Percentiles rank a stretch among this genome's conserved stretches.
Evolutionary conservation across 192 early-diverging fungal species (phyloP).

Genomic region (Backusella mclennaniae): DNA sequence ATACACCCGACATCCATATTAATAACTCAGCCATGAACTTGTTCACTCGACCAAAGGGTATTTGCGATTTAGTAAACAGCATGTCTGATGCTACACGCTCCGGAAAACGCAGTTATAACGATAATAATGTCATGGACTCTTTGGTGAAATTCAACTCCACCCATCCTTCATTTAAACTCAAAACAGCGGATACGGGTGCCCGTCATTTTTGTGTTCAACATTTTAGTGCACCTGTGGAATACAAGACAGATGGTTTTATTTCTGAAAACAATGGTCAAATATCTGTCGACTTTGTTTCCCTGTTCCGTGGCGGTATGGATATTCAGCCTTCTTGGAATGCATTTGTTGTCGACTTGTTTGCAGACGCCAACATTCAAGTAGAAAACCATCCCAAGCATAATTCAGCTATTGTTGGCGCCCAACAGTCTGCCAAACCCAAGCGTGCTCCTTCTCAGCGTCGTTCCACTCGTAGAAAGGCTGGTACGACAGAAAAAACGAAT

Average conservation of each 20-base stretch:
- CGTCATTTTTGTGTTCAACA: constrained; percentile 70
- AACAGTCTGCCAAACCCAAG: constrained; percentile 69
- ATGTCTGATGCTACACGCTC: constrained; percentile 32
- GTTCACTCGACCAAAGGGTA: constrained; percentile 50
- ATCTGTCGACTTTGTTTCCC: constrained; percentile 79
- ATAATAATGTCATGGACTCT: constrained; percentile 36
- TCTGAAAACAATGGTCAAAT: constrained; percentile 69
- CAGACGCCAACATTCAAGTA: constrained; percentile 62
- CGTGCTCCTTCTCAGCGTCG: constrained; percentile 66
- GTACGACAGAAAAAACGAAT: neutral
- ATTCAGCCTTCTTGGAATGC: constrained; percentile 63
- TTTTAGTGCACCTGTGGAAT: constrained; percentile 68
- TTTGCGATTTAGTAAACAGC: constrained; percentile 41
- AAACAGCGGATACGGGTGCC: constrained; percentile 34
- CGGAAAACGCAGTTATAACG: constrained; percentile 41
- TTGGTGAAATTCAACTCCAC: constrained; percentile 30
- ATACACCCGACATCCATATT: constrained; percentile 38
- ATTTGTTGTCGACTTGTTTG: constrained; percentile 76
- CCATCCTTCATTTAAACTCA: constrained; percentile 40
- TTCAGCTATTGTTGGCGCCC: constrained; percentile 69
- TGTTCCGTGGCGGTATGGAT: constrained; percentile 65
- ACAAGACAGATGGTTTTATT: constrained; percentile 72
- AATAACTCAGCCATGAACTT: constrained; percentile 43
- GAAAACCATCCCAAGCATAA: constrained; percentile 69
- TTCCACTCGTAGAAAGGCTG: constrained; percentile 27